These are phyloP conservation scores for Craterostigma plantagineum DNA, from an alignment of 257 asterid genomes.

Conservation along the genomic window DNA sequence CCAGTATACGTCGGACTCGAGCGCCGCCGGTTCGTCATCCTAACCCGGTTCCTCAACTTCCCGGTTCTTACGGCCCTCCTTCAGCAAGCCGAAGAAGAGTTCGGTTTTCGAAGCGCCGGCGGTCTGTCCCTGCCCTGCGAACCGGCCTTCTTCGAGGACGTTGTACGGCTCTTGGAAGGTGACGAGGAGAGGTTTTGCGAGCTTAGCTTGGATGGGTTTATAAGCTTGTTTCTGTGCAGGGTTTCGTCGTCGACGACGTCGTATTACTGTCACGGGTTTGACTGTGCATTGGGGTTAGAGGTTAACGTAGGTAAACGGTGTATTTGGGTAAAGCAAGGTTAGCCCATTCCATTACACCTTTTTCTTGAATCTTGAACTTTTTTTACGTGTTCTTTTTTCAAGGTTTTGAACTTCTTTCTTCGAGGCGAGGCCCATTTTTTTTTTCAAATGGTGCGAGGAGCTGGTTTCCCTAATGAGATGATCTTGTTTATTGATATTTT, in stretches of 20 bases:
- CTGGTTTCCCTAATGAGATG: too few relatives aligned
- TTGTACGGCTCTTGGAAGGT: constrained; percentile 20
- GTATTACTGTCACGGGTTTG: too few relatives aligned
- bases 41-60: constrained; percentile 43
- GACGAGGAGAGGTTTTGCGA: constrained; percentile 30
- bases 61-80: constrained; percentile 41
- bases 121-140: constrained; percentile 50
- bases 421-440: too few relatives aligned
- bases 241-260: constrained; percentile 17
- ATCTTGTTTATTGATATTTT: too few relatives aligned
- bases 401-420: too few relatives aligned
- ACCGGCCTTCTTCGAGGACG: constrained; percentile 20
- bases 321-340: too few relatives aligned
- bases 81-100: constrained; percentile 48
- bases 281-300: constrained; percentile 12
- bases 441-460: too few relatives aligned
- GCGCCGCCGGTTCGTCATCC: constrained; percentile 38
- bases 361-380: too few relatives aligned
- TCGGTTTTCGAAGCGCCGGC: constrained; percentile 37
- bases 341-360: too few relatives aligned
- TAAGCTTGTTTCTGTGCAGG: constrained; percentile 10
- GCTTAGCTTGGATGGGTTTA: constrained; percentile 25
- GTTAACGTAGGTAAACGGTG: neutral
- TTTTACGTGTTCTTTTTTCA: too few relatives aligned
- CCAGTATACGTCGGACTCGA: constrained; percentile 41